These are phyloP conservation scores for Diaporthe citriasiana DNA, from an alignment of 2,329 filamentous ascomycete genomes.

Conservation along the genomic window DNA sequence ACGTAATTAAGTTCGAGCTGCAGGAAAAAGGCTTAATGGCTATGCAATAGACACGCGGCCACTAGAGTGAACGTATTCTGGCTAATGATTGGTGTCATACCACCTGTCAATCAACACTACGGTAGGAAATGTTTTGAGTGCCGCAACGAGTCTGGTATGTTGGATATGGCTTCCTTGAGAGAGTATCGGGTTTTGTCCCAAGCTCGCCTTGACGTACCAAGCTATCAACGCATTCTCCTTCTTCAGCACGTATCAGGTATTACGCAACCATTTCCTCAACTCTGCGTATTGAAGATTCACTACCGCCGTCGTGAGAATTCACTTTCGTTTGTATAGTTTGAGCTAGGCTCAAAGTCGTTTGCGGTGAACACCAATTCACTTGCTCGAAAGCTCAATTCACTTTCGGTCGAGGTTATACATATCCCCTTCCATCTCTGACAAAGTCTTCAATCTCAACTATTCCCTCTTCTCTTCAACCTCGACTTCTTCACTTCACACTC, in stretches of 20 bases:
- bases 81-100: neutral
- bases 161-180: neutral
- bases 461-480: neutral
- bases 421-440: neutral
- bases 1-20: neutral
- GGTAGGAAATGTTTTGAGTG: neutral
- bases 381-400: neutral
- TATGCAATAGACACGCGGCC: neutral
- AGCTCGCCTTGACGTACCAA: neutral
- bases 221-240: neutral
- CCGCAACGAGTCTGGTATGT: neutral
- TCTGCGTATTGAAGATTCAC: neutral
- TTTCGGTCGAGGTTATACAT: neutral
- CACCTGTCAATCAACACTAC: neutral
- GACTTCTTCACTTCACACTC: neutral
- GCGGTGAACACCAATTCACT: neutral
- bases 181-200: neutral
- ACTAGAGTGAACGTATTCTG: neutral
- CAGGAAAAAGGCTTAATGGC: no score
- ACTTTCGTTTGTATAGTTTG: neutral
- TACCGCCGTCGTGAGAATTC: neutral
- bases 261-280: neutral
- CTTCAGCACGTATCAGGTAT: neutral
- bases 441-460: neutral
- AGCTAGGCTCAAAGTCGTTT: neutral